Evolutionary conservation across 2,329 filamentous ascomycete species (phyloP).

Genomic region (Zarea fungicola): DNA sequence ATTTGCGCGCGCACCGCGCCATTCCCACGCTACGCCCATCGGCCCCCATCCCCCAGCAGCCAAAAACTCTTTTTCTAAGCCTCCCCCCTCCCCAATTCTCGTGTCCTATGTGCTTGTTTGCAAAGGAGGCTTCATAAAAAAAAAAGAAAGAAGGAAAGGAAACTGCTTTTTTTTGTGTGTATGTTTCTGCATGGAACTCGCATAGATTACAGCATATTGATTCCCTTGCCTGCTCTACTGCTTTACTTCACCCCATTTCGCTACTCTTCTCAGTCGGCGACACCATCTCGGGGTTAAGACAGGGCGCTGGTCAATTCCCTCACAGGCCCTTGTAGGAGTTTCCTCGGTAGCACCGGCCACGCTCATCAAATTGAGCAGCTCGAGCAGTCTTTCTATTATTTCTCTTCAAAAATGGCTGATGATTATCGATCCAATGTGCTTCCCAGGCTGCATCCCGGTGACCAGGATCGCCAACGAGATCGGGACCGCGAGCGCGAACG

Average conservation of each 20-base stretch:
- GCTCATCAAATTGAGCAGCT: background rate
- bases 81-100: background rate
- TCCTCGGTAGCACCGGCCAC: background rate
- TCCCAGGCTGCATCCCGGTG: background rate
- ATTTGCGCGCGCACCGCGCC: background rate
- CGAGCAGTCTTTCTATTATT: background rate
- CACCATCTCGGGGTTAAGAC: conserved; percentile 7
- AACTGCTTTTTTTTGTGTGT: background rate
- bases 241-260: background rate
- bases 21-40: background rate
- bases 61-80: background rate
- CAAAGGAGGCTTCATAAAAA: too few species aligned
- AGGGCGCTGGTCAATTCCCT: background rate
- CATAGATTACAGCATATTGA: too few species aligned
- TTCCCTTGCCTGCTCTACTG: too few species aligned
- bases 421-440: background rate
- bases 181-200: too few species aligned
- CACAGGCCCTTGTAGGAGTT: background rate
- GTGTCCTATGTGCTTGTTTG: too few species aligned
- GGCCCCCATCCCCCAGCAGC: conserved; percentile 1
- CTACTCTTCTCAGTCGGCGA: background rate
- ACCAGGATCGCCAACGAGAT: background rate
- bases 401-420: background rate
- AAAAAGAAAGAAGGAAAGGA: too few species aligned
- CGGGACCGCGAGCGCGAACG: background rate